Base-by-base conservation (phyloP, 306 rosid genomes). In the Luffa aegyptiaca region DNA sequence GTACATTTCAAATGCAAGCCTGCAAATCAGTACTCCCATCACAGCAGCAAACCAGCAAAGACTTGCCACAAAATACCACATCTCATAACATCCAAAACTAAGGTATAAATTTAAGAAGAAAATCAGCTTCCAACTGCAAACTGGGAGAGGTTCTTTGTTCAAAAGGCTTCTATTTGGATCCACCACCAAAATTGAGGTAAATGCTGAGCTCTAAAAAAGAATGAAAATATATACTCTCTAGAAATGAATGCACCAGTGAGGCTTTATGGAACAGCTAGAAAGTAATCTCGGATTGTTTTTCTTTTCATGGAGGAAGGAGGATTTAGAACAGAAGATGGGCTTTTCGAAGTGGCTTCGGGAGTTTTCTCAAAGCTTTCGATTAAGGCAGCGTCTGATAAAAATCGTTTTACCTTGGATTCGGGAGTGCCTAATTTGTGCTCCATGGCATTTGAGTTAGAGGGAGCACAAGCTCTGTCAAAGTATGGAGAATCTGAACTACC, bases 241-340 rank as follows among this genome's bases (percentile, higher is more conserved):
- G 21, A 68, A 68, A 68, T 68, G 52, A 41, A 41, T 2, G 10
- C 0, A 37, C 6, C 14, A 49, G 7, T 58, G 42, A 44, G 72
- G 80, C 45, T 81, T 80, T 79, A 85, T n/a, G 89, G 62, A 76
- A 92, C 83, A 72, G 81, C 86, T 10, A 82, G 56, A 84, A 96
- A 93, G 91, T 96, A 96, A 80, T 96, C 99, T 14, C 89, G 84
- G 80, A 96, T 96, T 13, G 99, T 96, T 88, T 87, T 87, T 84
- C 98, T 86, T 83, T 86, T 91, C 5, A 88, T 57, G 49, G 98
- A 91, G 80, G 97, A 86, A 75, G 96, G 98, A 51, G 99, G 96
- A 81, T 84, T 90, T 88, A 96, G 86, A 77, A 93, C 98, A 80
- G 98, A 93, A 48, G 94, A 96, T 21, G 98, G 99, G 86, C 99